Percentiles rank a stretch among this genome's conserved stretches.
Evolutionary conservation across 1,284 basidiomycete species (phyloP).

Genomic region (Mrakiaceae sp.): DNA sequence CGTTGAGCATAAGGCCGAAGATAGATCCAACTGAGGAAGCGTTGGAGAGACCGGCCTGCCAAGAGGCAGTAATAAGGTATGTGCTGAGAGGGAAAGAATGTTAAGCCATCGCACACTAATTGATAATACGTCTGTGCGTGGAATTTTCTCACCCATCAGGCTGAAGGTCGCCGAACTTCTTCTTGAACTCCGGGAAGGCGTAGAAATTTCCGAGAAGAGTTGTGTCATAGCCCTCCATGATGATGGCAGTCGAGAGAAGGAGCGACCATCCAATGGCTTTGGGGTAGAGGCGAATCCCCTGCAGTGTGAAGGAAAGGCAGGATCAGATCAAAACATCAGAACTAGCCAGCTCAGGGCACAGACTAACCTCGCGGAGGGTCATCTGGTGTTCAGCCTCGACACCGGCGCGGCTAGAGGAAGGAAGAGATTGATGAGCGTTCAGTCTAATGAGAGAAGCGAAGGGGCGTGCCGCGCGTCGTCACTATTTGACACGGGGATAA

Average conservation of each 20-base stretch:
- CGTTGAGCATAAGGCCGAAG: constrained; percentile 37
- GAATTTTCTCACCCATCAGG: constrained; percentile 25
- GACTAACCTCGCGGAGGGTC: too few species aligned
- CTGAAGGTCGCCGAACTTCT: constrained; percentile 7
- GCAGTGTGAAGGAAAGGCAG: too few species aligned
- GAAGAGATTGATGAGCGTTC: too few species aligned
- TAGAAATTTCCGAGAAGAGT: constrained; percentile 19
- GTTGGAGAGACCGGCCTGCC: constrained; percentile 39
- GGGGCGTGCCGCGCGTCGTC: too few species aligned
- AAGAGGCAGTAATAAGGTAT: constrained; percentile 37
- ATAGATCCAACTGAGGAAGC: constrained; percentile 30
- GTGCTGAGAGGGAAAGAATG: constrained; percentile 17
- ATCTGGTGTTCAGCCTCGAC: too few species aligned
- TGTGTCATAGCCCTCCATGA: constrained; percentile 17
- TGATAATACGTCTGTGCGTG: background rate
- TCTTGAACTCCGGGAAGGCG: constrained; percentile 24
- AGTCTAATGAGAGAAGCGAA: too few species aligned
- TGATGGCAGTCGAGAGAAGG: constrained; percentile 36
- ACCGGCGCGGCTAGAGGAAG: too few species aligned
- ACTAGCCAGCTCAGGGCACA: too few species aligned
- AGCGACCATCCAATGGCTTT: constrained; percentile 39
- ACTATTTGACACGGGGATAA: too few species aligned
- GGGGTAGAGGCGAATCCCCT: too few species aligned
- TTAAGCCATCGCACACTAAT: constrained; percentile 21
- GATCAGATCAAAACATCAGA: too few species aligned